phyloP scores from a whole-genome alignment of 257 asterid species.

The Solanum clarkiae region DNA sequence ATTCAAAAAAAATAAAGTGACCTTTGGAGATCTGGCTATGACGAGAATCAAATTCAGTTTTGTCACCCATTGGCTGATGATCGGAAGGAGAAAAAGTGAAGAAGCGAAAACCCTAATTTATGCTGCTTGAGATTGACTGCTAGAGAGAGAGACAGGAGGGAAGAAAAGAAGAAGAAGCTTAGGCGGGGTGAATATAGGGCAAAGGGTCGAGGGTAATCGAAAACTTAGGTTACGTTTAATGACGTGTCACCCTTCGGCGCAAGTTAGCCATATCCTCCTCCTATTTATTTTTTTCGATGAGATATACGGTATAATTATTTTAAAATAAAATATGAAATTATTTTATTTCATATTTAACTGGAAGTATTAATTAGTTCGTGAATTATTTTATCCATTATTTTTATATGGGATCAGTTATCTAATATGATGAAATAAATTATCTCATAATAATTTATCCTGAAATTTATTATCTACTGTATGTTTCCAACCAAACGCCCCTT shows the following conservation, averaged over 20 bases:
- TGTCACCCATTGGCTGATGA: slow-evolving; percentile 59
- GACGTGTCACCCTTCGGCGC: slow-evolving; percentile 3
- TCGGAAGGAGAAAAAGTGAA: background rate
- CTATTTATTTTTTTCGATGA: background rate
- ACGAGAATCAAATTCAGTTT: slow-evolving; percentile 35
- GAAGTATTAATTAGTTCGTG: too few relatives aligned
- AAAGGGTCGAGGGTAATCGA: slow-evolving; percentile 14
- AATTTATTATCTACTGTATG: too few relatives aligned
- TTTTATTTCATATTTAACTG: too few relatives aligned
- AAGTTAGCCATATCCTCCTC: background rate
- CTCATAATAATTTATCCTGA: too few relatives aligned
- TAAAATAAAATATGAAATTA: too few relatives aligned
- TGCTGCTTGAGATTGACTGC: slow-evolving; percentile 7
- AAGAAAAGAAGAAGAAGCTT: background rate
- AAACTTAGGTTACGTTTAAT: slow-evolving; percentile 5
- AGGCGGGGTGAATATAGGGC: slow-evolving; percentile 31
- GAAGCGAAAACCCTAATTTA: slow-evolving; percentile 13
- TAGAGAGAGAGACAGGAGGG: slow-evolving; percentile 3
- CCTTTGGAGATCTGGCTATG: slow-evolving; percentile 47
- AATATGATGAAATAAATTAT: too few relatives aligned
- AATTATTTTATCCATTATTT: too few relatives aligned
- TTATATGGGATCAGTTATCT: too few relatives aligned
- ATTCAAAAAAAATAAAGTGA: background rate
- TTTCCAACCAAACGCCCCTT: too few relatives aligned
- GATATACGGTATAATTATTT: too few relatives aligned